These are phyloP conservation scores for Lactarius hengduanensis DNA, from an alignment of 768 basidiomycete genomes.

Conservation along the genomic window DNA sequence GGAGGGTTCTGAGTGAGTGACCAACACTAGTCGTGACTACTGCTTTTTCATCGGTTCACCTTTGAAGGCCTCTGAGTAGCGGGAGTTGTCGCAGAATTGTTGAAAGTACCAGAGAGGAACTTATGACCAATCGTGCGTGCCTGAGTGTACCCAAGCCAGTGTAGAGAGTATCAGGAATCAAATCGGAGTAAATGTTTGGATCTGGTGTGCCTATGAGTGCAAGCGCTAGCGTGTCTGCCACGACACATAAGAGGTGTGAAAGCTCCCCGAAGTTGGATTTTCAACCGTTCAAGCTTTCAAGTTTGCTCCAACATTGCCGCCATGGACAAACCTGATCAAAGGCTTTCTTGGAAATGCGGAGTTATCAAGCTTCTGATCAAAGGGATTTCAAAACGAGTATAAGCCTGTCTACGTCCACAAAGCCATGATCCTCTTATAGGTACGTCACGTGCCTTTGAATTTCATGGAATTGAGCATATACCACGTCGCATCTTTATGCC, in stretches of 20 bases:
- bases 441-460: neutral
- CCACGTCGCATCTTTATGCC: neutral
- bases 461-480: neutral
- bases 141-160: neutral
- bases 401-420: too few species aligned
- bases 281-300: neutral
- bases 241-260: neutral
- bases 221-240: neutral
- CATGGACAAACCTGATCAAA: neutral
- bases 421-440: neutral
- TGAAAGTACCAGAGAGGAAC: neutral
- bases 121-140: neutral
- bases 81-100: neutral
- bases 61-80: neutral
- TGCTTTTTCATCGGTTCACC: neutral
- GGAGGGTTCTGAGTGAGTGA: constrained; percentile 4
- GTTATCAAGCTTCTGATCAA: neutral
- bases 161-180: neutral
- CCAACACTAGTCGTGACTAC: neutral
- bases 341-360: neutral
- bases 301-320: neutral
- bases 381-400: too few species aligned
- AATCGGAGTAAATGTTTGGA: neutral
- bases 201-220: neutral
- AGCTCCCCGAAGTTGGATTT: neutral